Percentiles rank a stretch among this genome's conserved stretches.
Conservation (phyloP, 257 asterid genomes). For the Coffea eugenioides region DNA sequence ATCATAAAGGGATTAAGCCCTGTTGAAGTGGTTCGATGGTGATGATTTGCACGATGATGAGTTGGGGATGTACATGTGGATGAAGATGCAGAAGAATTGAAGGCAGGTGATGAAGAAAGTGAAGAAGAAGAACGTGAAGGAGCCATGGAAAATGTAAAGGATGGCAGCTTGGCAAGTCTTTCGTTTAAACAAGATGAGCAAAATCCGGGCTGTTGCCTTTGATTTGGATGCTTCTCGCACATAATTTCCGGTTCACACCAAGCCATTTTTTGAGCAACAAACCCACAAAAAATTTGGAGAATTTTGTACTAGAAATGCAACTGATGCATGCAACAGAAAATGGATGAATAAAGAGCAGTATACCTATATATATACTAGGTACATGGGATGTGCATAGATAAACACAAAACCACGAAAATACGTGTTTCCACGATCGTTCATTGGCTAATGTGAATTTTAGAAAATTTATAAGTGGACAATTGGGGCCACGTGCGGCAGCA, state of each 20-base stretch:
- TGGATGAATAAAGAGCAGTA: not conserved
- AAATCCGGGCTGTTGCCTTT: slow-evolving; percentile 61
- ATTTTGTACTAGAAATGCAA: not conserved
- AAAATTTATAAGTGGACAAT: not conserved
- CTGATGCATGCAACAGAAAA: not conserved
- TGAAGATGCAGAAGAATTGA: slow-evolving; percentile 29
- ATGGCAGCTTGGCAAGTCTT: slow-evolving; percentile 37
- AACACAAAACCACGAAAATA: not conserved
- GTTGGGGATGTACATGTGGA: slow-evolving; percentile 34
- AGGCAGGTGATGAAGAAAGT: slow-evolving; percentile 22
- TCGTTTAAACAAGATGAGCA: slow-evolving; percentile 64
- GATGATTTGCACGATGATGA: slow-evolving; percentile 21
- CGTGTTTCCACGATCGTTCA: slow-evolving; percentile 19
- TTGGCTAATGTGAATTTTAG: slow-evolving; percentile 1
- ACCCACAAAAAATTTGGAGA: not conserved
- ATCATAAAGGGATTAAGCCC: slow-evolving; percentile 29
- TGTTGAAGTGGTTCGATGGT: slow-evolving; percentile 43
- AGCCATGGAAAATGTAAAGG: slow-evolving; percentile 8
- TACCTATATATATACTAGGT: not conserved
- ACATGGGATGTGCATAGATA: not conserved
- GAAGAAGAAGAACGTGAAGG: slow-evolving; percentile 27
- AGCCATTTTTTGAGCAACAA: slow-evolving; percentile 31
- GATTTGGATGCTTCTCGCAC: slow-evolving; percentile 56
- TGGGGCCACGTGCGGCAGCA: slow-evolving; percentile 23
- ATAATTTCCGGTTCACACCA: slow-evolving; percentile 41